These are phyloP conservation scores for Dissophora ornata DNA, from an alignment of 192 early-diverging fungal species.

Conservation along the genomic window DNA sequence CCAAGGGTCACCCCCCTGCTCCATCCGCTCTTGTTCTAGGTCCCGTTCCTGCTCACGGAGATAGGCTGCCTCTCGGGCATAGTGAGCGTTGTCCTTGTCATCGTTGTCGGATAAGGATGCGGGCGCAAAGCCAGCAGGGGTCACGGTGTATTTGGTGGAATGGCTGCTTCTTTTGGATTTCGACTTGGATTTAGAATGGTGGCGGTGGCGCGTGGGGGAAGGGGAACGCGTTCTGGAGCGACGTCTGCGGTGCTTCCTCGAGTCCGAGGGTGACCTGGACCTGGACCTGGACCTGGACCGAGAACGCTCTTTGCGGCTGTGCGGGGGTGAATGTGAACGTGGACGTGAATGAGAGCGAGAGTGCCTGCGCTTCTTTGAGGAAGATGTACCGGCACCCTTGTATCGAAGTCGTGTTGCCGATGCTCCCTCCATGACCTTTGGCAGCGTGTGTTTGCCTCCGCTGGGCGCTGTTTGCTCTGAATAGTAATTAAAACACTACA, in stretches of 20 bases:
- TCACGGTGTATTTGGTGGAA: conserved; percentile 14
- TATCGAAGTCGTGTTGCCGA: conserved; percentile 33
- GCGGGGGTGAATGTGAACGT: neutral
- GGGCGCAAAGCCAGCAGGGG: conserved; percentile 7
- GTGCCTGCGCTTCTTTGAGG: conserved; percentile 2
- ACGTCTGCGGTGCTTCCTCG: neutral
- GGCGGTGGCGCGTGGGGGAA: neutral
- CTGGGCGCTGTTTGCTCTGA: neutral
- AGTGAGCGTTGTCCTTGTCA: neutral
- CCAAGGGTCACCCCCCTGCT: conserved; percentile 14
- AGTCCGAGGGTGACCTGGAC: conserved; percentile 6
- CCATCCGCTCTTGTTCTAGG: neutral
- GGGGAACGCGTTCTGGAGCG: conserved; percentile 3
- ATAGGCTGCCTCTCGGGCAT: neutral
- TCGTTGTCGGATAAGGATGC: neutral
- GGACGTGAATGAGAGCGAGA: conserved; percentile 2
- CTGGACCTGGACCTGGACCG: conserved; percentile 12
- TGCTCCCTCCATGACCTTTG: conserved; percentile 24
- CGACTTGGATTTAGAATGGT: neutral
- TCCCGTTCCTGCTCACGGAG: neutral
- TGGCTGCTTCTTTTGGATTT: neutral
- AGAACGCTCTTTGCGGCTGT: neutral
- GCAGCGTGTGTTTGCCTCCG: neutral
- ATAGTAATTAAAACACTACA: too few relatives aligned
- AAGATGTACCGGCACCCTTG: conserved; percentile 21